phyloP scores from a whole-genome alignment of 805 yeast genomes.

The Sungouiella thailandica region DNA sequence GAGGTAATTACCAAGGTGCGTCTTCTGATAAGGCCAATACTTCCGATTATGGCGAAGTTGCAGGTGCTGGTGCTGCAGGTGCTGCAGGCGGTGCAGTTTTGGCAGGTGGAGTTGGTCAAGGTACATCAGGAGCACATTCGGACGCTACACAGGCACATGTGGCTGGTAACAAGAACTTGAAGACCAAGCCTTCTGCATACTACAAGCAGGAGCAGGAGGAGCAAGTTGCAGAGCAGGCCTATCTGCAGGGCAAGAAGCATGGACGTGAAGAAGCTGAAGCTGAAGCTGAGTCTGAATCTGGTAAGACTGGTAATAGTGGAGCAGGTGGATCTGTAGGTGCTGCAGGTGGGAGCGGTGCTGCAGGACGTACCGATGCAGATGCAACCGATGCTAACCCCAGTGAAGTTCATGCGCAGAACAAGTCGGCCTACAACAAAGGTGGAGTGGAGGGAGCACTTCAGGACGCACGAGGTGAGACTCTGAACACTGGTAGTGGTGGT shows the following conservation, averaged over 20 bases:
- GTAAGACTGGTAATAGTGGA: slow-evolving; percentile 4
- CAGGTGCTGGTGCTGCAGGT: slow-evolving; percentile 4
- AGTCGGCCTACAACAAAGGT: slow-evolving; percentile 26
- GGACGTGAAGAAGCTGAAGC: slow-evolving; percentile 3
- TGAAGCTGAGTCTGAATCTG: too few species aligned
- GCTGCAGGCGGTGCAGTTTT: slow-evolving; percentile 7
- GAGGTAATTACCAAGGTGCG: too few species aligned
- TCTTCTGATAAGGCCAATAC: too few species aligned
- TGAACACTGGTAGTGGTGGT: slow-evolving; percentile 1
- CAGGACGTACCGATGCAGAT: slow-evolving; percentile 1
- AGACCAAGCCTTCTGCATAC: slow-evolving; percentile 20
- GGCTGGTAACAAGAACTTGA: slow-evolving; percentile 14
- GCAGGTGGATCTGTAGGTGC: slow-evolving; percentile 2
- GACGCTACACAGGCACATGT: slow-evolving; percentile 23
- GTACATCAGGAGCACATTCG: slow-evolving; percentile 8
- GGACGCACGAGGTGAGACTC: slow-evolving; percentile 2
- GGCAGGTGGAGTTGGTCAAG: slow-evolving; percentile 13
- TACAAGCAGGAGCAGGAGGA: slow-evolving; percentile 10
- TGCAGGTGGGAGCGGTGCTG: background rate
- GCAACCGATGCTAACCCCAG: too few species aligned
- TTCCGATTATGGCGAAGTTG: background rate
- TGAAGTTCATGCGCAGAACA: slow-evolving; percentile 24
- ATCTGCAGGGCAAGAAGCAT: slow-evolving; percentile 15
- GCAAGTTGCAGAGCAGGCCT: slow-evolving; percentile 16
- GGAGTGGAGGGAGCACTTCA: slow-evolving; percentile 21